A percentile compares a stretch with the other conserved stretches of the same genome.
These are phyloP conservation scores for Podaxis sp. DNA, from an alignment of 768 basidiomycete genomes.

Conservation along the genomic window DNA sequence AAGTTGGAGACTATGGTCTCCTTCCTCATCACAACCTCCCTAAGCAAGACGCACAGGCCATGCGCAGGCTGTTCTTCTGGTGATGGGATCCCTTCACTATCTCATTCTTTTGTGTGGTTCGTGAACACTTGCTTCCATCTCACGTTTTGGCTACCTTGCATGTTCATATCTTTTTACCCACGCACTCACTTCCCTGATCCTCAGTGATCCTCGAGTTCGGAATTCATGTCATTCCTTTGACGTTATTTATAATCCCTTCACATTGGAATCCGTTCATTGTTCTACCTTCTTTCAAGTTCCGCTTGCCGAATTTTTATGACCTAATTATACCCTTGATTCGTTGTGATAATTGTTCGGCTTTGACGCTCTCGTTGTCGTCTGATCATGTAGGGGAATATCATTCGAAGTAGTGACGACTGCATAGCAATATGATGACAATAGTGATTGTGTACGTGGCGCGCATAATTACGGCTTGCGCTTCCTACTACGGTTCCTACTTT, in stretches of 20 bases:
- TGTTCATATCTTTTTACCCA: neutral
- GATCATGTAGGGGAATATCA: neutral
- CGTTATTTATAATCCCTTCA: neutral
- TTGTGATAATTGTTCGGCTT: neutral
- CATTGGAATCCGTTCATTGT: neutral
- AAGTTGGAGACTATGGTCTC: slow-evolving; percentile 39
- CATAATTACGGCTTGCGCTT: slow-evolving; percentile 1
- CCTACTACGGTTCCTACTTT: neutral
- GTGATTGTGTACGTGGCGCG: neutral
- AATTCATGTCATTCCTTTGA: neutral
- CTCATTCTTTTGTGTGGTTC: neutral
- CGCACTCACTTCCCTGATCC: neutral
- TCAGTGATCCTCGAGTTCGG: neutral
- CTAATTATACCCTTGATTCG: slow-evolving; percentile 7
- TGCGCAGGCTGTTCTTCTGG: slow-evolving; percentile 53
- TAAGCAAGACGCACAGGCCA: slow-evolving; percentile 36
- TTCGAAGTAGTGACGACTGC: neutral
- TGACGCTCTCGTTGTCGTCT: neutral
- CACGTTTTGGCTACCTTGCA: neutral
- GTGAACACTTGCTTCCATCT: neutral
- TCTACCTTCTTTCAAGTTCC: neutral
- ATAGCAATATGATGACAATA: neutral
- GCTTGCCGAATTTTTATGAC: neutral
- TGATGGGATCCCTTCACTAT: slow-evolving; percentile 20
- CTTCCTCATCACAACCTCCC: slow-evolving; percentile 21